These are phyloP conservation scores for Fragilaria radians DNA, from an alignment of 108 stramenopile species.

Conservation along the genomic window DNA sequence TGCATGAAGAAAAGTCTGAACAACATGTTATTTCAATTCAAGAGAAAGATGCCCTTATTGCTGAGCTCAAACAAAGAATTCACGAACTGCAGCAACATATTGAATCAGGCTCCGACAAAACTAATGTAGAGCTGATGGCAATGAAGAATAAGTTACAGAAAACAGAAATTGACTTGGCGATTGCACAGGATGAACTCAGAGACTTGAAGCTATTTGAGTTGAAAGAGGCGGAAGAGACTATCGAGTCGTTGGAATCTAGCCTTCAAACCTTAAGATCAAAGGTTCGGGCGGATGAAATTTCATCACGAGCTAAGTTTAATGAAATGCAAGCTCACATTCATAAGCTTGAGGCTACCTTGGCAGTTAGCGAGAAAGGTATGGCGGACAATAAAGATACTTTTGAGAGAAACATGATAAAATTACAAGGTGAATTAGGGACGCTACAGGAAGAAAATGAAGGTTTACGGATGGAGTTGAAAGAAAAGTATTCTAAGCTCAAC, in stretches of 20 bases:
- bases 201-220: slow-evolving; percentile 19
- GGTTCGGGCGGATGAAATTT: neutral
- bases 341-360: neutral
- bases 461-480: slow-evolving; percentile 1
- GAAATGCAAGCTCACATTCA: slow-evolving; percentile 8
- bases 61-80: too few species aligned
- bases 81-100: too few species aligned
- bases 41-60: too few species aligned
- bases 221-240: slow-evolving; percentile 20
- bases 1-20: too few species aligned
- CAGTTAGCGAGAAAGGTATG: neutral
- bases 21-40: too few species aligned
- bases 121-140: too few species aligned
- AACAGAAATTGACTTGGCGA: slow-evolving; percentile 9
- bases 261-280: slow-evolving; percentile 4
- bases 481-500: slow-evolving; percentile 2
- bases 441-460: slow-evolving; percentile 4
- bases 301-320: neutral
- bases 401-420: neutral
- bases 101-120: too few species aligned
- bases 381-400: neutral
- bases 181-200: slow-evolving; percentile 24
- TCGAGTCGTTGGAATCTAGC: slow-evolving; percentile 3
- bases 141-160: too few species aligned
- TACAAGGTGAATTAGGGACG: neutral